These are phyloP conservation scores for Xylariaceae sp. DNA, from an alignment of 2,329 filamentous ascomycete species.

Conservation along the genomic window DNA sequence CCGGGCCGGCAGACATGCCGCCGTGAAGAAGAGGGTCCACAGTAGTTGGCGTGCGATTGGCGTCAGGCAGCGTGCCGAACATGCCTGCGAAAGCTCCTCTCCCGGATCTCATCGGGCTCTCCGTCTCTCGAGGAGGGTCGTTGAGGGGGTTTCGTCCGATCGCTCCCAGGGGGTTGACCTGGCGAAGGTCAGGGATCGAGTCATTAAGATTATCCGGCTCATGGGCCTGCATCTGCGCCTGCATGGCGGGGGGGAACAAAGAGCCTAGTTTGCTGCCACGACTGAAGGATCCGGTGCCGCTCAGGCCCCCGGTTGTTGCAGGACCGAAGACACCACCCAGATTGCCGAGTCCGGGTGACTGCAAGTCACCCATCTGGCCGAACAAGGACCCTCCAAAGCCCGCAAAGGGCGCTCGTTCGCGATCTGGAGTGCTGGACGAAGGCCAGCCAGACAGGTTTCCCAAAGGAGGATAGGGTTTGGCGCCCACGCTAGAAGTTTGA, in stretches of 20 bases:
- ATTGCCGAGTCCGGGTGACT: conserved; percentile 65
- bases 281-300: conserved; percentile 60
- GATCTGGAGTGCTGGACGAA: conserved; percentile 62
- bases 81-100: conserved; percentile 53
- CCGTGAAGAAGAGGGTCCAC: conserved; percentile 27
- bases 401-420: conserved; percentile 50
- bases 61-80: conserved; percentile 38
- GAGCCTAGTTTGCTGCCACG: conserved; percentile 79
- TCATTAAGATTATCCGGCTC: conserved; percentile 60
- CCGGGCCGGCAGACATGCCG: conserved; percentile 26
- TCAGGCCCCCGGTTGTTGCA: conserved; percentile 46
- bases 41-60: conserved; percentile 29
- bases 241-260: conserved; percentile 82
- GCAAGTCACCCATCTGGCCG: conserved; percentile 69
- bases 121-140: conserved; percentile 49
- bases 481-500: conserved; percentile 83
- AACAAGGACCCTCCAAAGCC: conserved; percentile 78
- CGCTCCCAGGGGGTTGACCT: conserved; percentile 57
- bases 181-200: conserved; percentile 53
- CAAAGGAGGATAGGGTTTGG: conserved; percentile 64
- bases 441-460: conserved; percentile 59
- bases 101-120: conserved; percentile 53
- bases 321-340: conserved; percentile 66
- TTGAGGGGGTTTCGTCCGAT: conserved; percentile 60
- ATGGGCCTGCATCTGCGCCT: conserved; percentile 77